Evolutionary conservation across 2,329 filamentous ascomycete species (phyloP).

Genomic region (Pestalotiopsis sp.): DNA sequence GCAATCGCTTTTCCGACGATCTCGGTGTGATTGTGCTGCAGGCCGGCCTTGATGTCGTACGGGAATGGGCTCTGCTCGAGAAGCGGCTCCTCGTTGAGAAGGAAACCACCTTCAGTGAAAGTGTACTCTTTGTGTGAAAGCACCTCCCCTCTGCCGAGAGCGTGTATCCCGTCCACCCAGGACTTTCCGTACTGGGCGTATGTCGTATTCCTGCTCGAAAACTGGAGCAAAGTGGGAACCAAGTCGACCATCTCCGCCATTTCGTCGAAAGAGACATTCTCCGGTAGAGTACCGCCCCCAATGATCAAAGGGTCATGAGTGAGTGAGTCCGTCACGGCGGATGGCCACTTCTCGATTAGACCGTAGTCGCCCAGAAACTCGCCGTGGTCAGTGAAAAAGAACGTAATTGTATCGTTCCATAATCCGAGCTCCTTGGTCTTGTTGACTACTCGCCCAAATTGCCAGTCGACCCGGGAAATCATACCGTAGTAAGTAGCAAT

Average conservation of each 20-base stretch:
- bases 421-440: slow-evolving; percentile 35
- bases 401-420: slow-evolving; percentile 42
- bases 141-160: not conserved
- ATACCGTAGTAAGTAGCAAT: slow-evolving; percentile 48
- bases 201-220: slow-evolving; percentile 38
- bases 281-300: slow-evolving; percentile 24
- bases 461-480: slow-evolving; percentile 45
- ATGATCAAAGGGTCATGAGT: slow-evolving; percentile 47
- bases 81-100: slow-evolving; percentile 46
- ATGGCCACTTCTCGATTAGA: slow-evolving; percentile 52
- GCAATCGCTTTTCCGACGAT: slow-evolving; percentile 41
- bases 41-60: slow-evolving; percentile 47
- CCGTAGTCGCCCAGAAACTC: slow-evolving; percentile 52
- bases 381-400: slow-evolving; percentile 49
- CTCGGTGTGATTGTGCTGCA: slow-evolving; percentile 47
- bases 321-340: slow-evolving; percentile 43
- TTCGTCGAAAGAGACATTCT: not conserved
- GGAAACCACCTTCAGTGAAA: slow-evolving; percentile 46
- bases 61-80: slow-evolving; percentile 46
- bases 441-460: slow-evolving; percentile 44
- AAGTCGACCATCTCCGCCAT: slow-evolving; percentile 51
- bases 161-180: not conserved
- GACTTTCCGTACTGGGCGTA: slow-evolving; percentile 45
- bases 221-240: slow-evolving; percentile 44
- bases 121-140: slow-evolving; percentile 8